Conservation (phyloP, 1,284 basidiomycete species). For the Exobasidium cylindrosporum region DNA sequence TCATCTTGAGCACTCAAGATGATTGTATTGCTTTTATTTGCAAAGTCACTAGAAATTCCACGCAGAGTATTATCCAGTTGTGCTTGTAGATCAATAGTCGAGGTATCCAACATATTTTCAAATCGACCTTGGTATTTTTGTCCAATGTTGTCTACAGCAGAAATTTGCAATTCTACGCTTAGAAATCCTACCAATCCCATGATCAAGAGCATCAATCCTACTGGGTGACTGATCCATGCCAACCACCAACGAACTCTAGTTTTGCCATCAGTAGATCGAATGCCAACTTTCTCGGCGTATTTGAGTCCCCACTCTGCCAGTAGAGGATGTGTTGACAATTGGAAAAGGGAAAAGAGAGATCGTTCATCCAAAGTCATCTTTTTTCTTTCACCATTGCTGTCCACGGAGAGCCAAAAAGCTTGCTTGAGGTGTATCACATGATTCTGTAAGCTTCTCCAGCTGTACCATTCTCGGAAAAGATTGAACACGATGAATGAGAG, state of each 20-base stretch:
- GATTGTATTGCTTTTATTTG: slow-evolving; percentile 69
- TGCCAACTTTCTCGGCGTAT: slow-evolving; percentile 20
- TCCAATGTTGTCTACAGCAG: slow-evolving; percentile 57
- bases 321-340: slow-evolving; percentile 36
- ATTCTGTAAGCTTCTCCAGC: slow-evolving; percentile 26
- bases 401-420: slow-evolving; percentile 18
- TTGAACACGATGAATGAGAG: slow-evolving; percentile 25
- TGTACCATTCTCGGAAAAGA: slow-evolving; percentile 29
- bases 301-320: slow-evolving; percentile 23
- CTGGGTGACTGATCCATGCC: slow-evolving; percentile 83
- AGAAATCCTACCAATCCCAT: slow-evolving; percentile 87
- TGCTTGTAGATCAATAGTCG: background rate
- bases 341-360: slow-evolving; percentile 18
- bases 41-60: slow-evolving; percentile 66
- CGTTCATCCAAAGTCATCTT: background rate
- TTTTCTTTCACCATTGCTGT: background rate
- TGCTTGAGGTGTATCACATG: slow-evolving; percentile 24
- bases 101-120: slow-evolving; percentile 2
- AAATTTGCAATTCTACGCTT: slow-evolving; percentile 78
- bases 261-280: slow-evolving; percentile 19
- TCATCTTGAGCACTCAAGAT: slow-evolving; percentile 69
- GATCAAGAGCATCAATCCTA: slow-evolving; percentile 80
- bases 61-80: background rate
- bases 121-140: slow-evolving; percentile 15
- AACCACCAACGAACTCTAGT: slow-evolving; percentile 69